These are phyloP conservation scores for Nitzschia putrida DNA, from an alignment of 108 stramenopile genomes.

Conservation along the genomic window DNA sequence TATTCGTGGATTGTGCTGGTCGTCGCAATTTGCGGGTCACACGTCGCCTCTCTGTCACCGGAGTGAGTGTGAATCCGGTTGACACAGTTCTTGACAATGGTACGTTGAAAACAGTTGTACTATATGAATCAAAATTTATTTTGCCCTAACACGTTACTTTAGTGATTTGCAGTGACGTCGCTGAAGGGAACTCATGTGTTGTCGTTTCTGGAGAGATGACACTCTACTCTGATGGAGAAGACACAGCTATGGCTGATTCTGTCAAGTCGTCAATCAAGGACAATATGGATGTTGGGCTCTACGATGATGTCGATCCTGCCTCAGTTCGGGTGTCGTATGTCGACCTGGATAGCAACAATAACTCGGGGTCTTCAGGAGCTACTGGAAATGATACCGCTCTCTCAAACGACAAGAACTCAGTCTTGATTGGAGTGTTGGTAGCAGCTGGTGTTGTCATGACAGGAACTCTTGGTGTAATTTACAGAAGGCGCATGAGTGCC, in stretches of 20 bases:
- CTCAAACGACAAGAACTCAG: background rate
- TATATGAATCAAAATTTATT: background rate
- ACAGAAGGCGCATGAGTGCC: slow-evolving; percentile 10
- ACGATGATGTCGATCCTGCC: background rate
- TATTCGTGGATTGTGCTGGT: slow-evolving; percentile 19
- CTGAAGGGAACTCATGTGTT: slow-evolving; percentile 16
- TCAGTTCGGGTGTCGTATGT: slow-evolving; percentile 31
- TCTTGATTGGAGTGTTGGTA: slow-evolving; percentile 18
- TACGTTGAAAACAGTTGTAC: slow-evolving; percentile 2
- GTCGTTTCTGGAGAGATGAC: slow-evolving; percentile 32
- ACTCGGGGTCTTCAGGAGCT: background rate
- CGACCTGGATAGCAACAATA: slow-evolving; percentile 6
- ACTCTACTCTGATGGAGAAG: slow-evolving; percentile 17
- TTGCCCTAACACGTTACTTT: background rate
- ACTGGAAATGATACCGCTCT: background rate
- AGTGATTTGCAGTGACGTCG: slow-evolving; percentile 6
- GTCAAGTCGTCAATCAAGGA: slow-evolving; percentile 10
- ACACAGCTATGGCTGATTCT: background rate
- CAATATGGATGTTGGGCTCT: slow-evolving; percentile 31
- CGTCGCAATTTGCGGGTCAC: slow-evolving; percentile 10
- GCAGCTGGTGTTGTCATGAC: slow-evolving; percentile 26
- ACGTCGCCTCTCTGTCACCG: slow-evolving; percentile 28
- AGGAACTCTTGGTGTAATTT: slow-evolving; percentile 21
- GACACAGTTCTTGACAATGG: slow-evolving; percentile 26
- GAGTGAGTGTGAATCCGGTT: slow-evolving; percentile 30